Percentiles rank a stretch among this genome's conserved stretches.
phyloP scores from a whole-genome alignment of 176 grass and related monocot species.

The Triticum urartu region DNA sequence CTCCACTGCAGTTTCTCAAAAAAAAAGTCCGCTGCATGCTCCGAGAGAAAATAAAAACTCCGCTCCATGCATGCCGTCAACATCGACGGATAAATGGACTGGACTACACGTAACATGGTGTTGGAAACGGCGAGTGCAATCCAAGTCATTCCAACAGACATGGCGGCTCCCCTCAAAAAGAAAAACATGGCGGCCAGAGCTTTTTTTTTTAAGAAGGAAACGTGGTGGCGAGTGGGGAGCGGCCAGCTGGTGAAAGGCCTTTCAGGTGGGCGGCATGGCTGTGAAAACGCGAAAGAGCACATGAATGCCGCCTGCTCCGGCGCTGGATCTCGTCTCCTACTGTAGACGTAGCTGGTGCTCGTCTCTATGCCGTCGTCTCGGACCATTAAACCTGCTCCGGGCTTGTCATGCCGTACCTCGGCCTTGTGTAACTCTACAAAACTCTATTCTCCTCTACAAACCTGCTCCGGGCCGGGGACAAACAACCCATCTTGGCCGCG shows the following conservation, averaged over 20 bases:
- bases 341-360: not conserved
- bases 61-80: not conserved
- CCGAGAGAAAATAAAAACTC: too few relatives aligned
- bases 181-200: not conserved
- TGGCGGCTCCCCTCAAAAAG: not conserved
- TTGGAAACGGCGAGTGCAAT: not conserved
- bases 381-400: constrained; percentile 29
- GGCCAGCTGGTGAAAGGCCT: not conserved
- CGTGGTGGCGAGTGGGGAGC: not conserved
- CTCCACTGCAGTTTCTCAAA: not conserved
- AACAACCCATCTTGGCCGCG: not conserved
- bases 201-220: too few relatives aligned
- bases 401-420: too few relatives aligned
- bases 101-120: not conserved
- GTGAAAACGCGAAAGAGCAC: not conserved
- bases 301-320: not conserved
- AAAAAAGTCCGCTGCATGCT: not conserved
- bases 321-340: not conserved
- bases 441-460: not conserved
- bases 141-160: not conserved
- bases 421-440: too few relatives aligned
- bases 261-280: not conserved
- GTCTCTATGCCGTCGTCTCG: not conserved
- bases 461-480: not conserved
- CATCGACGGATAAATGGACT: not conserved